Base-by-base conservation (phyloP, 768 basidiomycete genomes). In the Steccherinum ochraceum region DNA sequence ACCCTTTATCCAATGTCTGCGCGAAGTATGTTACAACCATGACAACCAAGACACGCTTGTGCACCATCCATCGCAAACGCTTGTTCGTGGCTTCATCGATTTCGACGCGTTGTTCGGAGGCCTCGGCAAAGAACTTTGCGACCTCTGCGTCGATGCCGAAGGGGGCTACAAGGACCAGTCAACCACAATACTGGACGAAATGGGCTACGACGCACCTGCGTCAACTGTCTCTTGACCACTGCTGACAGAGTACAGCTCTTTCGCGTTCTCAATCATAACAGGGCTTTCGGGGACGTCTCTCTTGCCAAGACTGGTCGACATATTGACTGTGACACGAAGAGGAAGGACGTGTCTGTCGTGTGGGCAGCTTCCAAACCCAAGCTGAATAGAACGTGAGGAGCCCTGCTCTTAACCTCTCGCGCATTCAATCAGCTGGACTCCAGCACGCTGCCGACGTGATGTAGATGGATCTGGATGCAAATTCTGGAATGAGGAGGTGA, bases 1-100 rank as follows among this genome's bases (percentile, higher is more conserved):
- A 72, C 71, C 73, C 73, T 61, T 77, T 76, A 58, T 77, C 74
- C 46, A 77, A 58, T 20, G 71, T 70, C 56, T 77, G 75, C 21
- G 49, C 56, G 20, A 58, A 75, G 57, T 75, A 74, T 16, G 74
- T 74, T 24, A 73, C 55, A 24, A 77, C 69, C 75, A 77, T 77
- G 25, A 75, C 69, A 40, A 73, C 71, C 23, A 75, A 58, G 19
- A 77, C 70, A 25, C 74, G 70, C 52, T 71, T 74, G 58, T 76
- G 70, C 16, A 77, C 64, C 70, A 73, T 70, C 70, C 72, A 69
- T 20, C 73, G 66, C 44, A 78, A 58, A 12, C 74, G 67, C 43
- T 45, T 49, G 56, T 76, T 76, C 25, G 70, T 73, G 21, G 62
- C 68, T 18, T 74, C 72, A 52, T 73, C 71, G 30, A 76, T 75